phyloP scores from a whole-genome alignment of 1,139 yeast species.

The Arxiozyma heterogenica region DNA sequence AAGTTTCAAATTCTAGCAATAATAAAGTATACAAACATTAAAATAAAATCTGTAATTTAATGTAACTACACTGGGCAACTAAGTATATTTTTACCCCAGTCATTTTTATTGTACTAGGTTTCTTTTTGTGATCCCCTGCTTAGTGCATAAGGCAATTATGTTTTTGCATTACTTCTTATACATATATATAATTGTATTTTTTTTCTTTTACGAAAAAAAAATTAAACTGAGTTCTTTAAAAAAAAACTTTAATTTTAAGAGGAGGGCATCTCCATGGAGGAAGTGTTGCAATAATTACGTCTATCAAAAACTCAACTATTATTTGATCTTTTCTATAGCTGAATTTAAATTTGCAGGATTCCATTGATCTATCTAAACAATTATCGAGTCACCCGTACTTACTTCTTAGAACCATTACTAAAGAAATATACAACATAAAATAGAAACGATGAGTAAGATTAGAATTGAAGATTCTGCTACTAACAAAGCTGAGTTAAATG shows the following conservation, averaged over 20 bases:
- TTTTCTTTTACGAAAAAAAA: neutral
- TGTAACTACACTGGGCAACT: too few species aligned
- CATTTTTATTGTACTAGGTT: too few species aligned
- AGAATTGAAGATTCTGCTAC: slow-evolving; percentile 32
- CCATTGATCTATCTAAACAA: neutral
- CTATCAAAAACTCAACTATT: too few species aligned
- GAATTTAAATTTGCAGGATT: neutral
- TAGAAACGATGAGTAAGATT: slow-evolving; percentile 19
- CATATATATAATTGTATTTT: too few species aligned
- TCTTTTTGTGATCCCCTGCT: too few species aligned
- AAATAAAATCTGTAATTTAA: too few species aligned
- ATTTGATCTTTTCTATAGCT: too few species aligned
- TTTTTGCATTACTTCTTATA: too few species aligned
- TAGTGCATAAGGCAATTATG: too few species aligned
- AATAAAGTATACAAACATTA: too few species aligned
- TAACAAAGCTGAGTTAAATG: slow-evolving; percentile 40
- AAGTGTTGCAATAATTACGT: neutral
- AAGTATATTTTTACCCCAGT: too few species aligned
- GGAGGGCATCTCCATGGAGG: neutral
- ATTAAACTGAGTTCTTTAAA: neutral
- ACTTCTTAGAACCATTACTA: neutral
- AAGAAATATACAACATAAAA: neutral
- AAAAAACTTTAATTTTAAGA: neutral
- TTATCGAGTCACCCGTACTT: neutral
- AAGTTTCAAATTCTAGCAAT: too few species aligned